These are phyloP conservation scores for Orbilia javanica DNA, from an alignment of 2,329 filamentous ascomycete genomes.

Conservation along the genomic window DNA sequence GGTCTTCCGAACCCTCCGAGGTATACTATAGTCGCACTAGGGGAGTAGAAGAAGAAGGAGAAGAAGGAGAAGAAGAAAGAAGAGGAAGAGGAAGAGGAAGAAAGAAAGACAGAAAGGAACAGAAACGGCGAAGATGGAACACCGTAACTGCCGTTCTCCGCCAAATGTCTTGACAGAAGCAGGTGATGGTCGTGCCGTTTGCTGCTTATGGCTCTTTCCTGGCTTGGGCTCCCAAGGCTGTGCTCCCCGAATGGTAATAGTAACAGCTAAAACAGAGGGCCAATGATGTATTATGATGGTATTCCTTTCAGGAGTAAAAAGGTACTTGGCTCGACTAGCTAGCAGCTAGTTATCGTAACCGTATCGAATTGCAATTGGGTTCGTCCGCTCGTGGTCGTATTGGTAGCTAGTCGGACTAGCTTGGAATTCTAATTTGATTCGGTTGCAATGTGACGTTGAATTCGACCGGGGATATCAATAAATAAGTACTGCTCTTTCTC, in stretches of 20 bases:
- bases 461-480: constrained; percentile 3
- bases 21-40: no score
- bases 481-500: neutral
- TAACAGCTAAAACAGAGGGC: neutral
- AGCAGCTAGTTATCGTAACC: neutral
- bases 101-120: neutral
- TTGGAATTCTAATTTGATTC: neutral
- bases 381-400: no score
- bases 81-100: neutral
- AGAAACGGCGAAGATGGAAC: neutral
- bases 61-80: neutral
- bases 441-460: constrained; percentile 24
- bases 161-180: constrained; percentile 12
- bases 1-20: neutral
- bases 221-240: constrained; percentile 14
- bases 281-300: constrained; percentile 8
- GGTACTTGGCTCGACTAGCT: no score
- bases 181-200: constrained; percentile 21
- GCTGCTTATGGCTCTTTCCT: constrained; percentile 28
- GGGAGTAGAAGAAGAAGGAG: no score
- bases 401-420: neutral
- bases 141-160: constrained; percentile 35
- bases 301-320: neutral
- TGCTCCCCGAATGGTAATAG: constrained; percentile 3
- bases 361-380: no score